phyloP scores from a whole-genome alignment of 2,329 filamentous ascomycete species.

The Penicillium sp. region DNA sequence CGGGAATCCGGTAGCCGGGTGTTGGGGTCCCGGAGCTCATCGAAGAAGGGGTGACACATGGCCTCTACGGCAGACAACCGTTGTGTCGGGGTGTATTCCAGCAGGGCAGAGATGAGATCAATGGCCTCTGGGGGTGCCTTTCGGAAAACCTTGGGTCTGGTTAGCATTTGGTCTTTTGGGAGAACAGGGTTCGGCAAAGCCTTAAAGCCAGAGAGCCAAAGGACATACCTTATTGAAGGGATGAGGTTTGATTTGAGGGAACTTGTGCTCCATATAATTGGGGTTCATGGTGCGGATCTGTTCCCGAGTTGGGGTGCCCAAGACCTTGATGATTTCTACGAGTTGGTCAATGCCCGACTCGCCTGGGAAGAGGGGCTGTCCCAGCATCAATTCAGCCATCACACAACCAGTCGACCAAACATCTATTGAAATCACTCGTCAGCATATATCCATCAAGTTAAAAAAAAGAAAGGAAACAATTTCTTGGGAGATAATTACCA shows the following conservation, averaged over 20 bases:
- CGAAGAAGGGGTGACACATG: slow-evolving; percentile 98
- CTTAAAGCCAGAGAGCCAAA: neutral
- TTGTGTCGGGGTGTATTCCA: slow-evolving; percentile 97
- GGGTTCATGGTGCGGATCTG: slow-evolving; percentile 99
- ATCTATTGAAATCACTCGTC: slow-evolving; percentile 58
- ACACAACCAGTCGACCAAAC: slow-evolving; percentile 99
- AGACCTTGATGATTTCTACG: slow-evolving; percentile 98
- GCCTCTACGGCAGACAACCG: slow-evolving; percentile 90
- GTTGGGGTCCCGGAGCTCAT: slow-evolving; percentile 88
- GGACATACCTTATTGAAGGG: slow-evolving; percentile 82
- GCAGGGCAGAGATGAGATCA: slow-evolving; percentile 86
- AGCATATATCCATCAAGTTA: neutral
- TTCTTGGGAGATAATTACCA: slow-evolving; percentile 62
- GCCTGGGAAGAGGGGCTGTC: slow-evolving; percentile 94
- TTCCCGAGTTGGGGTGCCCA: slow-evolving; percentile 93
- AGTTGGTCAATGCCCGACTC: slow-evolving; percentile 98
- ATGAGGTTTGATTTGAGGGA: slow-evolving; percentile 99
- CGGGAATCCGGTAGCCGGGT: slow-evolving; percentile 93
- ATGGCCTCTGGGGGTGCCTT: slow-evolving; percentile 93
- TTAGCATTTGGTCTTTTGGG: slow-evolving; percentile 16
- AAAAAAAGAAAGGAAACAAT: neutral
- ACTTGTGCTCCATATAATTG: slow-evolving; percentile 99
- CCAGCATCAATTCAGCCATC: slow-evolving; percentile 99
- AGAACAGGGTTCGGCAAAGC: neutral
- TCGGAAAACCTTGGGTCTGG: slow-evolving; percentile 72